Base-by-base conservation (phyloP, 192 early-diverging fungal genomes). In the Podila horticola region DNA sequence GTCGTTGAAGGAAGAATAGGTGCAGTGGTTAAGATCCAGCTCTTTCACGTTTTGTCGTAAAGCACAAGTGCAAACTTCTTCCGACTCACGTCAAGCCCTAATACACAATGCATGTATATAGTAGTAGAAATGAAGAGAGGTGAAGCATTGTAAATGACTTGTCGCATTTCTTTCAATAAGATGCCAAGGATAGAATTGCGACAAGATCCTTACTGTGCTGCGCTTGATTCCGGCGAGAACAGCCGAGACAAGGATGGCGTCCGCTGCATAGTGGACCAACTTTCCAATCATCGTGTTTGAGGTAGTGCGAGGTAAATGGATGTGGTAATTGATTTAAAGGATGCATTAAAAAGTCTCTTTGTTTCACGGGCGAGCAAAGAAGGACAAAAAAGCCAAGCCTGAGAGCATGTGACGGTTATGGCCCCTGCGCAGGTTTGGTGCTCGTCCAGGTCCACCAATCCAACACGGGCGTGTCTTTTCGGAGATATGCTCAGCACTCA, bases 201-300 rank as follows among this genome's bases (percentile, higher is more conserved):
- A 55, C 52, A 6, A 8, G 59, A 10, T 33, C 20, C 60, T 60
- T 64, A 86, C 87, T 10, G 83, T 89, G 50, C 75, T 85, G 26
- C 88, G 83, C 34, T 87, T 88, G 73, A 85, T 86, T 49, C 88
- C 88, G 41, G 84, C 85, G 12, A 87, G 81, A 34, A 87, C 84
- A 9, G 86, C 83, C 0, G 86, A 86, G 19, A 90, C 63, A 15
- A 90, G 76, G 17, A 90, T 73, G n/a, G 87, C 87, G 52, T 90
- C 85, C 41, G 83, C 81, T 8, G 85, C 83, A 64, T 82, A 75
- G 58, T 89, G 87, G 55, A 85, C 20, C 12, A 89, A 62, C 69
- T 77, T 72, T 61, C 84, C 84, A 51, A 87, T 52, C 83, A 87
- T 86, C 12, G 52, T 55, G 20, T n/a, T 6, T 26, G 20, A 26